Percentiles rank a stretch among this genome's conserved stretches.
Conservation (phyloP, 2,329 filamentous ascomycete genomes). For the Fusarium anthophilum region DNA sequence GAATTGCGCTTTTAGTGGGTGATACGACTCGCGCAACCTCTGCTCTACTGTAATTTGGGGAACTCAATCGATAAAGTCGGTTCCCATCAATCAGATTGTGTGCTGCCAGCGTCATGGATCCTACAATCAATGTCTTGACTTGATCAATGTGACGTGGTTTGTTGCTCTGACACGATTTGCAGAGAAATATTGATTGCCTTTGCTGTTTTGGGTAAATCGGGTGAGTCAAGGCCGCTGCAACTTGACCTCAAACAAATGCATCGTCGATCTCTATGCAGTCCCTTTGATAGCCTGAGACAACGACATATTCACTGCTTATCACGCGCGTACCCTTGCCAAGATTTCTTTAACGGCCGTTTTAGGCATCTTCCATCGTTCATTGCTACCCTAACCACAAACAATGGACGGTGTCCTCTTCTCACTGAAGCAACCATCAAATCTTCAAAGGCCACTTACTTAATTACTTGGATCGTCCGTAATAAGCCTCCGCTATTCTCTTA, state of each 20-base stretch:
- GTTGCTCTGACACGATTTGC: background rate
- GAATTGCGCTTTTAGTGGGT: slow-evolving; percentile 29
- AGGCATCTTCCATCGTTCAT: background rate
- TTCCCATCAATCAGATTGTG: slow-evolving; percentile 11
- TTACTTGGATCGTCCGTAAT: slow-evolving; percentile 57
- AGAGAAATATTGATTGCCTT: background rate
- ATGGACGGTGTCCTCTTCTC: background rate
- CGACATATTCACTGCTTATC: slow-evolving; percentile 19
- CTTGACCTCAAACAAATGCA: slow-evolving; percentile 8
- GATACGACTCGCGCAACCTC: slow-evolving; percentile 22
- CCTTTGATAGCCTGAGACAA: slow-evolving; percentile 13
- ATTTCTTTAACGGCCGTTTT: background rate
- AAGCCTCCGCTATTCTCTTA: slow-evolving; percentile 67
- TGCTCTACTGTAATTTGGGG: slow-evolving; percentile 20
- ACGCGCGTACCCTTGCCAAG: slow-evolving; percentile 22
- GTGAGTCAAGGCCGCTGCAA: slow-evolving; percentile 6
- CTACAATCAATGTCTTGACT: background rate
- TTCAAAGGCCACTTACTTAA: slow-evolving; percentile 22
- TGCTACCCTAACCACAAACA: background rate
- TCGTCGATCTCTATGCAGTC: slow-evolving; percentile 21
- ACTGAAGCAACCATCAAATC: background rate
- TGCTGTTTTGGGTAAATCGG: background rate
- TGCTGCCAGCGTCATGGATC: slow-evolving; percentile 30
- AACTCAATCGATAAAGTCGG: slow-evolving; percentile 33
- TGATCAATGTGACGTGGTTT: background rate